These are phyloP conservation scores for Tylopilus plumbeoviolaceoides DNA, from an alignment of 768 basidiomycete genomes.

Conservation along the genomic window DNA sequence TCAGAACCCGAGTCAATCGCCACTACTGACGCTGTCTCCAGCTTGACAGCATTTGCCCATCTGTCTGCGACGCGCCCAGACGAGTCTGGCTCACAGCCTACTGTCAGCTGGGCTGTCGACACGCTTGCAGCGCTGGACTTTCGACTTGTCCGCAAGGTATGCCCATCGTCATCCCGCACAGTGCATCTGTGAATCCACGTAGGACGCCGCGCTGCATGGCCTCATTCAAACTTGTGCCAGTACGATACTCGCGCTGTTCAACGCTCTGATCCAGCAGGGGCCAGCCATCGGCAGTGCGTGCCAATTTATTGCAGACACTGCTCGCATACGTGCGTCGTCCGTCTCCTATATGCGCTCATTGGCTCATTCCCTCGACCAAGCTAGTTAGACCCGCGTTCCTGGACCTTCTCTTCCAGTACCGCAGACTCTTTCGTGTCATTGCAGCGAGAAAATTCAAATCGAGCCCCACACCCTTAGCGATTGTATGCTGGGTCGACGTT, in stretches of 20 bases:
- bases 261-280: slow-evolving; percentile 18
- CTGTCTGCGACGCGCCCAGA: slow-evolving; percentile 9
- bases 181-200: background rate
- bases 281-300: slow-evolving; percentile 1
- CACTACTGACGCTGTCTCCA: slow-evolving; percentile 11
- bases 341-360: slow-evolving; percentile 2
- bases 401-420: slow-evolving; percentile 46
- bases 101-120: slow-evolving; percentile 23
- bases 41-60: slow-evolving; percentile 18
- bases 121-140: slow-evolving; percentile 28
- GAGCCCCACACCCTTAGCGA: slow-evolving; percentile 23
- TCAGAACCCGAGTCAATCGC: slow-evolving; percentile 45
- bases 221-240: slow-evolving; percentile 33
- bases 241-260: slow-evolving; percentile 31
- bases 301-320: slow-evolving; percentile 9
- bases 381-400: slow-evolving; percentile 33
- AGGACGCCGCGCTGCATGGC: slow-evolving; percentile 35
- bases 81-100: slow-evolving; percentile 2
- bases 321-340: slow-evolving; percentile 20
- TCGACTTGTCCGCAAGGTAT: slow-evolving; percentile 27
- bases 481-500: slow-evolving; percentile 66
- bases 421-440: slow-evolving; percentile 45
- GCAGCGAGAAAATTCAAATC: slow-evolving; percentile 32
- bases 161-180: background rate
- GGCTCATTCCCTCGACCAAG: slow-evolving; percentile 6